Base-by-base conservation (phyloP, 225 moss, liverwort and hornwort species). In the Straminergon stramineum region DNA sequence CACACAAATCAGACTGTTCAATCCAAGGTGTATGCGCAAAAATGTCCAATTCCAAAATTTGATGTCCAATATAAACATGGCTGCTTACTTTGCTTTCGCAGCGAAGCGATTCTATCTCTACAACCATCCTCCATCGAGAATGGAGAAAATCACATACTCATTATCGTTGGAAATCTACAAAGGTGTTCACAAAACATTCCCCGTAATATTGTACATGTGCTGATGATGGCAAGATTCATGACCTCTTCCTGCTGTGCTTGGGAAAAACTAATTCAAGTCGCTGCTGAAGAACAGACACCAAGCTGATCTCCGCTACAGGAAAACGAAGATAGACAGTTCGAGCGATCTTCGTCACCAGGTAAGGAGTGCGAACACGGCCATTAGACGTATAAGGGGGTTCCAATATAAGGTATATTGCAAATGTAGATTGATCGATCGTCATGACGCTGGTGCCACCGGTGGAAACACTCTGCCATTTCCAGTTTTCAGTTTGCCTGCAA, bases 11-110 rank as follows among this genome's bases (percentile, higher is more conserved):
- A 81, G 67, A 57, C 69, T 26, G 17, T n/a, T 58, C 32, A 28
- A 61, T 48, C 41, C 67, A 28, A 53, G 62, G 23, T 78, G 35
- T 61, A 71, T 52, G 84, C 71, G 85, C 64, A 85, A 89, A 89
- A 88, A 71, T 91, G 86, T 88, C 53, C 74, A 88, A 85, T 86
- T 79, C 60, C 88, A 77, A 84, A 86, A 88, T 88, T 84, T 69
- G 86, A 68, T 81, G 60, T 88, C 79, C 63, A 81, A 75, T 94
- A 94, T 94, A 81, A 91, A 94, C 94, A 94, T 70, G 84, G 82
- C 90, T 92, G 88, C 89, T 81, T 51, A 8, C 70, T 92, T 83
- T 89, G 89, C 83, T 71, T 76, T 89, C 83, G 89, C 93, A 92
- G 91, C 89, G 41, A 86, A 79, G 85, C 67, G 85, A 89, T 21